phyloP scores from a whole-genome alignment of 495 filamentous ascomycete genomes.

The Hypoxylon fragiforme region DNA sequence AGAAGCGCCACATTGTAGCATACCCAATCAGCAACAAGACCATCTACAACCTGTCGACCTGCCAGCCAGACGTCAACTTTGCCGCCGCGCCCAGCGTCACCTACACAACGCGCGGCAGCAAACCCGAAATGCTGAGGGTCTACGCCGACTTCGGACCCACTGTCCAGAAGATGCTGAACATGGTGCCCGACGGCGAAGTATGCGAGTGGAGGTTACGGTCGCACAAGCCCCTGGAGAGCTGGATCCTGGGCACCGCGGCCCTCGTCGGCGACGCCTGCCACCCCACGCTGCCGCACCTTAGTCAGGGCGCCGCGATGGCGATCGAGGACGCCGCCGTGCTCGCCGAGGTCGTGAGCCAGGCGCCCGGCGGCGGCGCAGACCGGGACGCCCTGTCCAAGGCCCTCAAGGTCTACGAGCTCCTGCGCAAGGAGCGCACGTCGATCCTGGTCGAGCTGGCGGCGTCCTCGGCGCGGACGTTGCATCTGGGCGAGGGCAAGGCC shows the following conservation, averaged over 20 bases:
- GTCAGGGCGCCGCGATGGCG: conserved; percentile 83
- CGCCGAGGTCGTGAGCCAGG: conserved; percentile 61
- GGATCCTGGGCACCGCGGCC: conserved; percentile 67
- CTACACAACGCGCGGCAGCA: conserved; percentile 74
- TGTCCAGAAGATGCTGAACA: conserved; percentile 70
- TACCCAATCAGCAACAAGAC: conserved; percentile 74
- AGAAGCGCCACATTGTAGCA: conserved; percentile 78
- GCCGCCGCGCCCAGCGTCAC: conserved; percentile 71
- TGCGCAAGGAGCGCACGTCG: conserved; percentile 71
- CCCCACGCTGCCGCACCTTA: conserved; percentile 74
- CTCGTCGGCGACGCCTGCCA: conserved; percentile 81
- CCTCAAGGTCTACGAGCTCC: conserved; percentile 69
- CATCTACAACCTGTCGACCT: conserved; percentile 78
- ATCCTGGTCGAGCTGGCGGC: conserved; percentile 72
- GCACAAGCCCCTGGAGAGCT: conserved; percentile 69
- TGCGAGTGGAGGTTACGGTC: conserved; percentile 80
- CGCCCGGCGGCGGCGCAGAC: conserved; percentile 52
- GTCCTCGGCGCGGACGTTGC: conserved; percentile 65
- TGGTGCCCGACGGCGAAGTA: conserved; percentile 80
- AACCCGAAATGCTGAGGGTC: conserved; percentile 66
- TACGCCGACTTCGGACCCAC: conserved; percentile 73
- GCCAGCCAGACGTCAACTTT: conserved; percentile 75
- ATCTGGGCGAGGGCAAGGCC: conserved; percentile 73
- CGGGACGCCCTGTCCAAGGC: conserved; percentile 64
- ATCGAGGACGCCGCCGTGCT: conserved; percentile 80